These are phyloP conservation scores for Nematodospora valgi DNA, from an alignment of 805 yeast species.

Conservation along the genomic window DNA sequence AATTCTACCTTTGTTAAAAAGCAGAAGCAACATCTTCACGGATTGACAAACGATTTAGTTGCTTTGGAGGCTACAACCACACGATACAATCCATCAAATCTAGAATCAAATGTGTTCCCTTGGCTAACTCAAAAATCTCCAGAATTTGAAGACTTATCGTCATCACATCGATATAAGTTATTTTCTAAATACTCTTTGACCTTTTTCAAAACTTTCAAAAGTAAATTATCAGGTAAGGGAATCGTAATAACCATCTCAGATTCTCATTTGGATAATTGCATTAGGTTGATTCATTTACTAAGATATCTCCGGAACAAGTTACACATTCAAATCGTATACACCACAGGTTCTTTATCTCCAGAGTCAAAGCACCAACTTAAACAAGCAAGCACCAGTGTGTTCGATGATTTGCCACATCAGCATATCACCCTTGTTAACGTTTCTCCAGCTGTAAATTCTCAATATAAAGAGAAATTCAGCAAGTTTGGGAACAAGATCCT, in stretches of 20 bases:
- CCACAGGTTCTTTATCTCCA: slow-evolving; percentile 20
- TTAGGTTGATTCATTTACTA: slow-evolving; percentile 24
- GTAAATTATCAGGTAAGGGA: slow-evolving; percentile 27
- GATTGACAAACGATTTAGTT: too few species aligned
- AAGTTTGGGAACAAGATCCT: slow-evolving; percentile 47
- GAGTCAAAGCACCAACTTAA: slow-evolving; percentile 21
- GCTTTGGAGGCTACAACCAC: background rate
- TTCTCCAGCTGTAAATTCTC: slow-evolving; percentile 15
- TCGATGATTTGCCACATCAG: slow-evolving; percentile 15
- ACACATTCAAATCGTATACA: slow-evolving; percentile 31
- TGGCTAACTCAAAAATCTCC: slow-evolving; percentile 24
- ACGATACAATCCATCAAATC: slow-evolving; percentile 1
- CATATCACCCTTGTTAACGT: slow-evolving; percentile 32
- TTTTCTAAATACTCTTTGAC: slow-evolving; percentile 3
- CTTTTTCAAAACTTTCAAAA: slow-evolving; percentile 9
- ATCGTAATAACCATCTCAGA: slow-evolving; percentile 31
- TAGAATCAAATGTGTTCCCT: slow-evolving; percentile 19
- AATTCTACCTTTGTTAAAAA: slow-evolving; percentile 5
- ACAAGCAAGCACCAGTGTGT: slow-evolving; percentile 12
- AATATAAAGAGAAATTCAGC: slow-evolving; percentile 27
- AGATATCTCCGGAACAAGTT: slow-evolving; percentile 25
- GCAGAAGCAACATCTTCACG: slow-evolving; percentile 7
- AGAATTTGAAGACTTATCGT: slow-evolving; percentile 6
- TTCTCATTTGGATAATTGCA: slow-evolving; percentile 18
- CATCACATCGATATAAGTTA: slow-evolving; percentile 1